phyloP scores from a whole-genome alignment of 345 rosid species.

The Passiflora organensis region DNA sequence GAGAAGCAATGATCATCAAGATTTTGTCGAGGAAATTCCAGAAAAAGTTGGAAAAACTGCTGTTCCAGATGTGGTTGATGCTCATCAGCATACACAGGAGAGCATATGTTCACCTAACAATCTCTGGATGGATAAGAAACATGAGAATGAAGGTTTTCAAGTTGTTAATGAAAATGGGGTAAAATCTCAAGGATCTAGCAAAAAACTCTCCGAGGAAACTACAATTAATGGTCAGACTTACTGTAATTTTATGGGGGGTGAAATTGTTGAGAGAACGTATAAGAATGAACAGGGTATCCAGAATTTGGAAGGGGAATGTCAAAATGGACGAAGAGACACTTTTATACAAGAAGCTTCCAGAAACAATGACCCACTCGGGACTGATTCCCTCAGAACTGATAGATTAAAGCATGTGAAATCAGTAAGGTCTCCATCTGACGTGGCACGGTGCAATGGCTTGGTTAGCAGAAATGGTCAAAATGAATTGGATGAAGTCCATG shows the following conservation, averaged over 20 bases:
- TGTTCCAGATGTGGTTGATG: background rate
- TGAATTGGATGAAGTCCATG: slow-evolving; percentile 34
- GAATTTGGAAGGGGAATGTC: slow-evolving; percentile 18
- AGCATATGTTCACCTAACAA: slow-evolving; percentile 2
- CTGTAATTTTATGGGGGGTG: slow-evolving; percentile 21
- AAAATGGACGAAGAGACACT: slow-evolving; percentile 18
- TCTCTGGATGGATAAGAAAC: slow-evolving; percentile 9
- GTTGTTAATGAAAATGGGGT: slow-evolving; percentile 10
- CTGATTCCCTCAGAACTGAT: slow-evolving; percentile 36
- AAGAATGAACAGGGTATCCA: slow-evolving; percentile 15
- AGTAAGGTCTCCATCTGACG: slow-evolving; percentile 62
- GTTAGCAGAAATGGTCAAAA: slow-evolving; percentile 27
- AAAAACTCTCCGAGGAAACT: slow-evolving; percentile 15
- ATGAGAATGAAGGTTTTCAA: slow-evolving; percentile 4
- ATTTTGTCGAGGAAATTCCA: slow-evolving; percentile 22
- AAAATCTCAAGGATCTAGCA: too few relatives aligned
- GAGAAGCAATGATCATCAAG: slow-evolving; percentile 13
- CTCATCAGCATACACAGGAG: slow-evolving; percentile 10
- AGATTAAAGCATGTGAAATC: slow-evolving; percentile 65
- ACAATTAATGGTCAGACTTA: slow-evolving; percentile 12
- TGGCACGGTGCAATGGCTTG: slow-evolving; percentile 38
- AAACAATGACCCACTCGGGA: slow-evolving; percentile 15
- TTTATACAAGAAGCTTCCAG: slow-evolving; percentile 19
- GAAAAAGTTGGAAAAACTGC: slow-evolving; percentile 15
- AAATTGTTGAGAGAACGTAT: slow-evolving; percentile 8